Conservation (phyloP, 805 yeast genomes). For the Lipomyces mesembrius region DNA sequence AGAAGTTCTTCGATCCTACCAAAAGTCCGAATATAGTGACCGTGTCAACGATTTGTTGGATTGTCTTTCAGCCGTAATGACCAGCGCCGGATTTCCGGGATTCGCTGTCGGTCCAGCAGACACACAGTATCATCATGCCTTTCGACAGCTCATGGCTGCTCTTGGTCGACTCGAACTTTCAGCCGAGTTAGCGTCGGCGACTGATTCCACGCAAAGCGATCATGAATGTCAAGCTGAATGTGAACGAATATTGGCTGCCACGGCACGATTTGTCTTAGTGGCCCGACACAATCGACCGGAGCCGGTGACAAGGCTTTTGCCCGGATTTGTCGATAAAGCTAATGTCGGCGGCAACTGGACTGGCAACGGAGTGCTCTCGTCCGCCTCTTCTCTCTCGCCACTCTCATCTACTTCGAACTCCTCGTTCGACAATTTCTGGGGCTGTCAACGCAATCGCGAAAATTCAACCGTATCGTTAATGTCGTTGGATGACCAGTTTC, state of each 20-base stretch:
- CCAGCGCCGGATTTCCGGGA: conserved; percentile 31
- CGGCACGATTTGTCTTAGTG: conserved; percentile 10
- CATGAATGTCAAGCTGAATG: conserved; percentile 15
- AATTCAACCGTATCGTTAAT: conserved; percentile 13
- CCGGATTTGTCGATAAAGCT: conserved; percentile 12
- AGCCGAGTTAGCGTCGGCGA: conserved; percentile 11
- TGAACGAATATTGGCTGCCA: conserved; percentile 11
- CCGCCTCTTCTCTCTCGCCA: neutral
- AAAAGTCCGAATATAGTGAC: conserved; percentile 7
- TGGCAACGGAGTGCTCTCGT: conserved; percentile 8
- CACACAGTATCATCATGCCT: conserved; percentile 3
- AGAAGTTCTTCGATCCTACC: conserved; percentile 3
- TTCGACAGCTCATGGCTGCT: conserved; percentile 23
- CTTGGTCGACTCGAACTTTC: conserved; percentile 20
- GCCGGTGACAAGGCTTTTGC: conserved; percentile 5
- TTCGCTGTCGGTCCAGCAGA: conserved; percentile 18
- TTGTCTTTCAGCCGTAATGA: conserved; percentile 19
- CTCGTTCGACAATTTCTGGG: conserved; percentile 20
- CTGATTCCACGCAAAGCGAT: neutral
- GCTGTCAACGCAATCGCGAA: conserved; percentile 10
- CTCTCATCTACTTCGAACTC: neutral
- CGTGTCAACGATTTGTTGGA: conserved; percentile 21
- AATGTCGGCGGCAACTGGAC: conserved; percentile 23
- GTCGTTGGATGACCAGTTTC: conserved; percentile 23
- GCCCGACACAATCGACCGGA: conserved; percentile 15